Percentiles rank a stretch among this genome's conserved stretches.
phyloP scores from a whole-genome alignment of 257 asterid genomes.

The Linderniella brevidens region DNA sequence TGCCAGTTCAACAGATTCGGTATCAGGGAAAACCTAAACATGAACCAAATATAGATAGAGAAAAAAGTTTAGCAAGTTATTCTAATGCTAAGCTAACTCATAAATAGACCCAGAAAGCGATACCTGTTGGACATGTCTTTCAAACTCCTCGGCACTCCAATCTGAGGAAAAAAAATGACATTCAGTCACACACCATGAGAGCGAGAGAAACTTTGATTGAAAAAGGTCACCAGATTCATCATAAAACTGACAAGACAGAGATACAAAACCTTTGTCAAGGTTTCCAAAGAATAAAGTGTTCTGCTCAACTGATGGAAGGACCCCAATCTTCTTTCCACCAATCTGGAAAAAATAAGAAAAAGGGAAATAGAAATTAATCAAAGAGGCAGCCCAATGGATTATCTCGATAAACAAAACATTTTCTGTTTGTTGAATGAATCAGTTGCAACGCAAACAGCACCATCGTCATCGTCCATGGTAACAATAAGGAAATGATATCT shows the following conservation, averaged over 20 bases:
- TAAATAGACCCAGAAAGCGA: slow-evolving; percentile 8
- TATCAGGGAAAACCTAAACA: slow-evolving; percentile 62
- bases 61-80: slow-evolving; percentile 8
- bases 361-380: not conserved
- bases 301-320: slow-evolving; percentile 71
- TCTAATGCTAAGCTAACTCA: not conserved
- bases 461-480: too few species aligned
- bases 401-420: not conserved
- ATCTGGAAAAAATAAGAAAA: slow-evolving; percentile 28
- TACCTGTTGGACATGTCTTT: slow-evolving; percentile 66
- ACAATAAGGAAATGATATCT: too few species aligned
- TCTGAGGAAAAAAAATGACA: slow-evolving; percentile 25
- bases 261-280: slow-evolving; percentile 61
- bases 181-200: slow-evolving; percentile 13
- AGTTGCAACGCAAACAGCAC: too few species aligned
- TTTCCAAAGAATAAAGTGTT: slow-evolving; percentile 63
- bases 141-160: slow-evolving; percentile 66
- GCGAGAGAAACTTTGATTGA: not conserved
- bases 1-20: slow-evolving; percentile 57
- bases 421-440: too few species aligned
- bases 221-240: slow-evolving; percentile 6
- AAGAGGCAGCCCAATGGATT: not conserved
- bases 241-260: slow-evolving; percentile 10
- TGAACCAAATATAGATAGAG: slow-evolving; percentile 6
- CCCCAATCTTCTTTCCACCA: slow-evolving; percentile 76